Evolutionary conservation across 345 rosid genomes (phyloP).

Genomic region (Eucalyptus pauciflora): DNA sequence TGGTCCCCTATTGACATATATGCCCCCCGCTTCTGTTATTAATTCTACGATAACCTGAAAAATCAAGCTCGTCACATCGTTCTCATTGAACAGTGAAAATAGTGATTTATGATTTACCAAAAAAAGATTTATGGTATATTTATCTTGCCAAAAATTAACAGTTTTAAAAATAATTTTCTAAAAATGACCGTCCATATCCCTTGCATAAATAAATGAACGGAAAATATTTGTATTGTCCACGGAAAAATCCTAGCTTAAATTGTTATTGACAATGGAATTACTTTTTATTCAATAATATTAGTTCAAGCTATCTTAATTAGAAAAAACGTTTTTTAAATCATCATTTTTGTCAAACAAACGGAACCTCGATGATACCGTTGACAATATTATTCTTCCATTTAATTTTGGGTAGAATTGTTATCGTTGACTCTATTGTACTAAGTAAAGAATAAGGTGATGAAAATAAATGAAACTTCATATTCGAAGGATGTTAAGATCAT

Average conservation of each 20-base stretch:
- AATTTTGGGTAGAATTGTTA: background rate
- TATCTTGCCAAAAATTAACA: too few species aligned
- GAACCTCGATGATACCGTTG: fast-evolving
- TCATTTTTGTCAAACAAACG: too few species aligned
- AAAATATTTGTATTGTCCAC: too few species aligned
- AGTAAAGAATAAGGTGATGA: background rate
- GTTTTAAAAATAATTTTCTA: too few species aligned
- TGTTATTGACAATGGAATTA: too few species aligned
- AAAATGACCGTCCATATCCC: fast-evolving
- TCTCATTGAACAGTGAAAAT: background rate
- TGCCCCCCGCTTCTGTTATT: background rate
- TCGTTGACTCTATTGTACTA: fast-evolving
- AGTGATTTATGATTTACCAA: background rate
- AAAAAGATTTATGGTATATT: too few species aligned
- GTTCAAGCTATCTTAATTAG: too few species aligned
- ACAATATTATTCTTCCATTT: background rate
- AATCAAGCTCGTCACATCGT: background rate
- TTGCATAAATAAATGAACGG: too few species aligned
- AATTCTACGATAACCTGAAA: background rate
- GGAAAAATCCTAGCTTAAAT: too few species aligned
- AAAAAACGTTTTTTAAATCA: fast-evolving
- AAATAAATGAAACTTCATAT: background rate
- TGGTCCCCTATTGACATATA: background rate
- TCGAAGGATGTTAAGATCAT: background rate
- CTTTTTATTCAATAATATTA: too few species aligned